Percentiles rank a stretch among this genome's conserved stretches.
Conservation (phyloP, 2,329 filamentous ascomycete genomes). For the Aspergillus ibericus region DNA sequence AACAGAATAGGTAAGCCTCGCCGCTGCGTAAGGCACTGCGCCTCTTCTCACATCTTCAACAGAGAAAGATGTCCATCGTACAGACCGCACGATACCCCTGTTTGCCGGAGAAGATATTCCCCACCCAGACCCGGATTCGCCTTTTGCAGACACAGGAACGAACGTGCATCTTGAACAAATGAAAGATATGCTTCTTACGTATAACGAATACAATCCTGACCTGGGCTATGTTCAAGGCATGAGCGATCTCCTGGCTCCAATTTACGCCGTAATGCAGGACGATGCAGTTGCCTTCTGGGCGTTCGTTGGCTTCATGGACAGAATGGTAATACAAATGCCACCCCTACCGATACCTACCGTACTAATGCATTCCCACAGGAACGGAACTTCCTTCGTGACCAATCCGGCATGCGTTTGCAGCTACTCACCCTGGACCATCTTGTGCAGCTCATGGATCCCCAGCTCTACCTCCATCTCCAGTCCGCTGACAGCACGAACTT, state of each 20-base stretch:
- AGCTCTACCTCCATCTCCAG: conserved; percentile 86
- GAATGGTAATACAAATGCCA: conserved; percentile 65
- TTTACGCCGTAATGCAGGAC: conserved; percentile 96
- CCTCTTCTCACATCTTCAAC: conserved; percentile 21
- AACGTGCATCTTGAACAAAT: conserved; percentile 98
- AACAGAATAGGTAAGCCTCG: conserved; percentile 76
- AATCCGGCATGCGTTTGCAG: conserved; percentile 93
- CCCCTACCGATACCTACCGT: not conserved
- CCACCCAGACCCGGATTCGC: conserved; percentile 92
- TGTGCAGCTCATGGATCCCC: conserved; percentile 94
- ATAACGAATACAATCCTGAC: conserved; percentile 96
- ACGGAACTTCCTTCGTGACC: conserved; percentile 90
- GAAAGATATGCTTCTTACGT: conserved; percentile 98
- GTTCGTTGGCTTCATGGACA: conserved; percentile 93
- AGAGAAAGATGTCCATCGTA: conserved; percentile 99
- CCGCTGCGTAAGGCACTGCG: not conserved
- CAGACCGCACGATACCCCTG: conserved; percentile 89
- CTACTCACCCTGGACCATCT: conserved; percentile 89
- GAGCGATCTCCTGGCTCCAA: conserved; percentile 92
- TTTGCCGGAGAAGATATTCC: conserved; percentile 96
- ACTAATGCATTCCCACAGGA: conserved; percentile 52
- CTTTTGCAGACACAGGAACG: conserved; percentile 87
- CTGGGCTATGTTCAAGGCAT: conserved; percentile 98
- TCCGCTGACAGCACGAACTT: conserved; percentile 95
- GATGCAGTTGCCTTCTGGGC: conserved; percentile 97